Base-by-base conservation (phyloP, 345 rosid species). In the Corymbia maculata region DNA sequence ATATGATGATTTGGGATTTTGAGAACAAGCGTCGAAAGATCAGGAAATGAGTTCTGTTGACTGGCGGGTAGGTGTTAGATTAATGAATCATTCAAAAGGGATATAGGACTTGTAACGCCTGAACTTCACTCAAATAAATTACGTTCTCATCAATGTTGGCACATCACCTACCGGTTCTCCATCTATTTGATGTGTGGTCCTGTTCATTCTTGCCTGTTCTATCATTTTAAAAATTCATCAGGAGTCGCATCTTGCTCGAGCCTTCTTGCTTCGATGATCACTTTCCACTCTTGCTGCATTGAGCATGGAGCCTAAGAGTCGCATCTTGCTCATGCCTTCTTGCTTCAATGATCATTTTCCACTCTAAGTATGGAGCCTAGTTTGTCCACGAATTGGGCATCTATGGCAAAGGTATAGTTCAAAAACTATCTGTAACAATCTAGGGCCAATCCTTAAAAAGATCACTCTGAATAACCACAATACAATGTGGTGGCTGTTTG, bases 151-250 rank as follows among this genome's bases (percentile, higher is more conserved):
- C 75, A 13, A 13, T 6, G 70, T n/a, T 0, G 8, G 70, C 36
- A 28, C 70, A 1, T 64, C 8, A 64, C 36, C 17, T 16, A 6
- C 16, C 30, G 36, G 7, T 28, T 32, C 15, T 61, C 70, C 70
- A 28, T 28, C 0, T 12, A 64, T 64, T 64, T 30, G 0, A 64
- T 64, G 70, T 13, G 36, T 1, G 70, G 32, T 64, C 8, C 14
- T n/a, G 13, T 3, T 0, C 36, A n/a, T 28, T n/a, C 0, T 0
- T 13, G 17, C 14, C 30, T 64, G 16, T 61, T n/a, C 7, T 8
- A 0, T 30, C 70, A n/a, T 28, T 15, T 17, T 13, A 13, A 12
- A 64, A n/a, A 9, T 0, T 5, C 28, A 8, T 28, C 13, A 28
- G 17, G 70, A 64, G 70, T 13, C 17, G 3, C 36, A 1, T 17